These are phyloP conservation scores for Blastocystis sp. DNA, from an alignment of 352 stramenopile genomes.

Conservation along the genomic window DNA sequence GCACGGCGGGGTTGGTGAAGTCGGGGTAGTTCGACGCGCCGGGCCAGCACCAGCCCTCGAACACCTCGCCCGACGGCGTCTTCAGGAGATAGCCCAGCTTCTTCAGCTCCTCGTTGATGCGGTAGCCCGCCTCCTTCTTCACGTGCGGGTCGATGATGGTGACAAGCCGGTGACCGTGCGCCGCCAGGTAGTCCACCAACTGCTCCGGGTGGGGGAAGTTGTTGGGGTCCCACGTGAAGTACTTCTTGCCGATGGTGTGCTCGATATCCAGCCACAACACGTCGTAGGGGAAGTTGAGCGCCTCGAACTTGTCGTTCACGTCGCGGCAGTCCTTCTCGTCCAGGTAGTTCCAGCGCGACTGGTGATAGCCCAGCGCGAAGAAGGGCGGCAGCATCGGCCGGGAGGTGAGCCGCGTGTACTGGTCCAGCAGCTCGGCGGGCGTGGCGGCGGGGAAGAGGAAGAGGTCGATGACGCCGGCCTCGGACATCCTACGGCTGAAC, in stretches of 20 bases:
- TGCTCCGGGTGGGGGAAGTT: slow-evolving; percentile 88
- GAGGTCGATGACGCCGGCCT: slow-evolving; percentile 92
- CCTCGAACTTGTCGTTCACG: slow-evolving; percentile 76
- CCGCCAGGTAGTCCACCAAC: slow-evolving; percentile 88
- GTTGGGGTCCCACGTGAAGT: slow-evolving; percentile 93
- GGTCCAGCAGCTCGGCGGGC: slow-evolving; percentile 79
- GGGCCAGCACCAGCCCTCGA: slow-evolving; percentile 99
- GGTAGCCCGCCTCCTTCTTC: slow-evolving; percentile 90
- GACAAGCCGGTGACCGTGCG: slow-evolving; percentile 92
- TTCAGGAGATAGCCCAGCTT: slow-evolving; percentile 12
- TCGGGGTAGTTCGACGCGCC: slow-evolving; percentile 95
- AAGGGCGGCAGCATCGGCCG: slow-evolving; percentile 86
- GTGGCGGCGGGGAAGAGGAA: slow-evolving; percentile 88
- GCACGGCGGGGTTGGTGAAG: slow-evolving; percentile 88
- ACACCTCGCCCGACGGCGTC: slow-evolving; percentile 90
- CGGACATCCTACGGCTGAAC: slow-evolving; percentile 74
- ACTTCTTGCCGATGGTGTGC: slow-evolving; percentile 96
- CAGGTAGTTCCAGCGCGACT: slow-evolving; percentile 99
- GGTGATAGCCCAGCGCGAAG: slow-evolving; percentile 95
- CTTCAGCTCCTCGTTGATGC: slow-evolving; percentile 75
- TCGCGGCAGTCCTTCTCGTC: slow-evolving; percentile 90
- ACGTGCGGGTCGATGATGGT: slow-evolving; percentile 99
- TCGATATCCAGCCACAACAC: slow-evolving; percentile 99
- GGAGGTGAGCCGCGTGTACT: slow-evolving; percentile 90
- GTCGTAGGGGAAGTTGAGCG: slow-evolving; percentile 92